Conservation (phyloP, 2,329 filamentous ascomycete species). For the Trichoderma sp. region DNA sequence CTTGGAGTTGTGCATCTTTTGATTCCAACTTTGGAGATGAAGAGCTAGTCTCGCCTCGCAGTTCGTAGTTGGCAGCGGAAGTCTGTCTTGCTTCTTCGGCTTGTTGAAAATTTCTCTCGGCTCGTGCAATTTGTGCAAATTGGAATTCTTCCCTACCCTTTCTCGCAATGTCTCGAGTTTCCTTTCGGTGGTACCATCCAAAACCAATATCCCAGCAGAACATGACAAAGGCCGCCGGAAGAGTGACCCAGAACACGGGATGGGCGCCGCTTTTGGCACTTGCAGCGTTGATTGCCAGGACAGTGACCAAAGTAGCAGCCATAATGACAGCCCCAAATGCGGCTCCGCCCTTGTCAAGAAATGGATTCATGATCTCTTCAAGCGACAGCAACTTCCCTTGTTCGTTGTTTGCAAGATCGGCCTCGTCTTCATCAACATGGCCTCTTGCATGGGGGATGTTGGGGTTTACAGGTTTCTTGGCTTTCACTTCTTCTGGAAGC, state of each 20-base stretch:
- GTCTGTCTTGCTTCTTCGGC: constrained; percentile 15
- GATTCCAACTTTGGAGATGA: neutral
- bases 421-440: constrained; percentile 54
- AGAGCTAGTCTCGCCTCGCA: neutral
- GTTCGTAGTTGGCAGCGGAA: neutral
- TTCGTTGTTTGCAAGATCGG: constrained; percentile 47
- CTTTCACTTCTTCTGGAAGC: constrained; percentile 58
- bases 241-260: constrained; percentile 68
- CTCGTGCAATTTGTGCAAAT: constrained; percentile 16
- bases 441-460: constrained; percentile 68
- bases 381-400: constrained; percentile 60
- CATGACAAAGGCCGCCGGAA: constrained; percentile 69
- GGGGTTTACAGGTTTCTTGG: constrained; percentile 65
- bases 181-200: constrained; percentile 63
- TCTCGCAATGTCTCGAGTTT: constrained; percentile 64
- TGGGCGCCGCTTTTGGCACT: constrained; percentile 51
- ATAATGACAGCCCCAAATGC: constrained; percentile 66
- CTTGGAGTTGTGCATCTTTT: neutral
- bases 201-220: constrained; percentile 66
- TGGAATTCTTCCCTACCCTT: constrained; percentile 48
- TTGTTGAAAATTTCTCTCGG: constrained; percentile 27
- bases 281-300: constrained; percentile 66
- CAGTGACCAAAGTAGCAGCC: constrained; percentile 64
- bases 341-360: constrained; percentile 67
- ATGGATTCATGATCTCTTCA: constrained; percentile 76